Base-by-base conservation (phyloP, 2,329 filamentous ascomycete genomes). In the Clonostachys rosea region DNA sequence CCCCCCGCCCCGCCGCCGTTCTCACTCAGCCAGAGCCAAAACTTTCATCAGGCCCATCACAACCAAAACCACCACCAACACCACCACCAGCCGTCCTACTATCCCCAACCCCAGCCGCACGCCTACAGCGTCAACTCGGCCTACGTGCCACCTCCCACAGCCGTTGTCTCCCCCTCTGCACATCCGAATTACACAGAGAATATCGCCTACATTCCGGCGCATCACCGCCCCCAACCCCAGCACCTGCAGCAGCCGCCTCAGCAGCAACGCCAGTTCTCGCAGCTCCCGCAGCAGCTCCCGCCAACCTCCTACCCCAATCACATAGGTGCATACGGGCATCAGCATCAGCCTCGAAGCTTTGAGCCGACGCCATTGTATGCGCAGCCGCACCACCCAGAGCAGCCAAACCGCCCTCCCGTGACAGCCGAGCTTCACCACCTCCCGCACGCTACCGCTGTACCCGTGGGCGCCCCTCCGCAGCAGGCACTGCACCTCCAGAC, bases 21-120 rank as follows among this genome's bases (percentile, higher is more conserved):
- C 55, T 49, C 60, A 59, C 47, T 58, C 48, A 45, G 56, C 39
- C 43, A 63, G 61, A 58, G 58, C 54, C 53, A 60, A 56, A 54
- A 59, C 49, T 53, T 54, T 49, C 54, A 51, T 55, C 52, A 50
- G 45, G 55, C 53, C 40, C 57, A 57, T 40, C 50, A 57, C 45
- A 57, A 57, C 43, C 55, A 54, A 56, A 50, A 49, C 48, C 56
- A 55, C 35, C 59, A 59, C 41, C 51, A 58, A 45, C 57, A 58
- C 41, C 56, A 54, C 17, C 49, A 52, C 37, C 54, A 53, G 34
- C 56, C 55, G 36, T 56, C 50, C 46, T 58, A 54, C n/a, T 37
- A 35, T 14, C 42, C 24, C 24, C 34, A 46, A 17, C 39, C 43
- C 16, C 46, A 50, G 12, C 42, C 44, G 10, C 40, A 43, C 9